Percentiles rank a stretch among this genome's conserved stretches.
phyloP scores from a whole-genome alignment of 148 eudicot species.

The Camellia japonica region DNA sequence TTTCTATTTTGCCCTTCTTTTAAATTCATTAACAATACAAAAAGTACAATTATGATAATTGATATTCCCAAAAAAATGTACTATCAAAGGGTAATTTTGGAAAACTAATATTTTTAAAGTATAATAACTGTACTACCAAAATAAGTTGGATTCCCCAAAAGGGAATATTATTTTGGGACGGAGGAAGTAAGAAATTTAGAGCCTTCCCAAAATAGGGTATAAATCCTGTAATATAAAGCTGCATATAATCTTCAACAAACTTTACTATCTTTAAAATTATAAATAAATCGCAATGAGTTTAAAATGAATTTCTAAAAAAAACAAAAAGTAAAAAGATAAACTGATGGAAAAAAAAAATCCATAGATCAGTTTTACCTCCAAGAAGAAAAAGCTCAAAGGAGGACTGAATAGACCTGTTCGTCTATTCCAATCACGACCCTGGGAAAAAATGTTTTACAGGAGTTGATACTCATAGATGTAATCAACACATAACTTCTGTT shows the following conservation, averaged over 20 bases:
- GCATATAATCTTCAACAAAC: constrained; percentile 22
- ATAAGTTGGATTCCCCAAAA: too few relatives aligned
- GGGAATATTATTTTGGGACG: too few relatives aligned
- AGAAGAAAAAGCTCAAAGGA: constrained; percentile 71
- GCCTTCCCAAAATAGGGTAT: constrained; percentile 78
- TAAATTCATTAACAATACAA: too few relatives aligned
- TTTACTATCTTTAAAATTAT: neutral
- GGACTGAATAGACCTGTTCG: constrained; percentile 88
- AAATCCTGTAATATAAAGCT: constrained; percentile 75
- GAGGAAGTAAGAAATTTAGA: constrained; percentile 50
- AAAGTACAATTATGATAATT: too few relatives aligned
- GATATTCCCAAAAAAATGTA: too few relatives aligned
- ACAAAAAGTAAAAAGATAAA: neutral
- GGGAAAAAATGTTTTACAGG: constrained; percentile 14
- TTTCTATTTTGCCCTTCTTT: too few relatives aligned
- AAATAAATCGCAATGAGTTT: neutral
- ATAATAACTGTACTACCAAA: too few relatives aligned
- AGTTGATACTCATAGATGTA: neutral
- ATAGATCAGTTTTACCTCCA: constrained; percentile 54
- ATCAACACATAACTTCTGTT: neutral
- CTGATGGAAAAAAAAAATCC: neutral
- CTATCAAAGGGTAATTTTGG: too few relatives aligned
- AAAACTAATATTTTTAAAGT: too few relatives aligned
- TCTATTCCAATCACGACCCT: constrained; percentile 91
- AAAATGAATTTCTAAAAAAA: neutral